phyloP scores from a whole-genome alignment of 495 filamentous ascomycete species.

The Xylaria acuta region DNA sequence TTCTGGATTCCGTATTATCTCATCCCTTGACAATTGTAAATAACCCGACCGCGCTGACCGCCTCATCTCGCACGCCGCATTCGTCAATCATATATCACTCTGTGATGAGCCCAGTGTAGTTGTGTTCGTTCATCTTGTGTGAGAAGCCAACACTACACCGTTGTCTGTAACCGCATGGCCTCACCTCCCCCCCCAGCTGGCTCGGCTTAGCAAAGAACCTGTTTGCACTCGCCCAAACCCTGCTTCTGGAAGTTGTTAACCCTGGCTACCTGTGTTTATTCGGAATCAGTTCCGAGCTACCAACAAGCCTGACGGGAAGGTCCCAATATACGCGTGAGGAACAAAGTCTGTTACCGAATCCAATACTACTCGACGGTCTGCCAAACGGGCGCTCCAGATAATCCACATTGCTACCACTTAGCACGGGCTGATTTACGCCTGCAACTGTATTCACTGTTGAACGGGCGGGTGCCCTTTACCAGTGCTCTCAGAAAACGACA shows the following conservation, averaged over 20 bases:
- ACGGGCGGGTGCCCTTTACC: background rate
- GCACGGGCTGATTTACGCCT: background rate
- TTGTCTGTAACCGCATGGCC: background rate
- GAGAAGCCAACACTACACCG: background rate
- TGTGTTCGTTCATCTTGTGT: background rate
- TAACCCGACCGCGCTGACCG: background rate
- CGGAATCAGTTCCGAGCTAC: background rate
- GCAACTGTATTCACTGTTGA: background rate
- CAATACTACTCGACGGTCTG: background rate
- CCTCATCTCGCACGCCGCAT: background rate
- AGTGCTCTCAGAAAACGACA: background rate
- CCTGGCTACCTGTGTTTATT: background rate
- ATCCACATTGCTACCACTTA: background rate
- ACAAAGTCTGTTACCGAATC: background rate
- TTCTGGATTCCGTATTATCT: background rate
- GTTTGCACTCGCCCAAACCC: background rate
- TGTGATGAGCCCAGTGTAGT: background rate
- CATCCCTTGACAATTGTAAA: conserved; percentile 3
- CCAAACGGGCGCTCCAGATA: background rate
- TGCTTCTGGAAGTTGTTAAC: background rate
- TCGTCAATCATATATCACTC: background rate
- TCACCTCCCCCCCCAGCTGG: background rate
- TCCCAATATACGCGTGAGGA: background rate
- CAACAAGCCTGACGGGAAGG: background rate
- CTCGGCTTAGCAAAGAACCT: background rate